Evolutionary conservation across 2,329 filamentous ascomycete species (phyloP).

Genomic region (Epicoccum nigrum): DNA sequence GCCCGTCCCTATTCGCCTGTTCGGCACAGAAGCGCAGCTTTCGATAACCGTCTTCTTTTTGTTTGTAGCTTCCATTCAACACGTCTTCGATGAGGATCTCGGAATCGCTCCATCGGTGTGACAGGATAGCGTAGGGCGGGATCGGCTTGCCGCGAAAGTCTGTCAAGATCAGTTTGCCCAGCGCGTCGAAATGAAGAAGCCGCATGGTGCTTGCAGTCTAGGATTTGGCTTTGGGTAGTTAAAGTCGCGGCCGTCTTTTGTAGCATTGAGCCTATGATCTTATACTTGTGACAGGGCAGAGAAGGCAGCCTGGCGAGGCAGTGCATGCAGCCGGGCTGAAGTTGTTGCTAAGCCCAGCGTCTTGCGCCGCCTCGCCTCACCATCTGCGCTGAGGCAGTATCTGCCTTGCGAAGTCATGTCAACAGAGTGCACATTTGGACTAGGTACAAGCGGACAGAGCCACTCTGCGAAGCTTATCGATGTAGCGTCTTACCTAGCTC

Average conservation of each 20-base stretch:
- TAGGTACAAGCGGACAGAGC: not conserved
- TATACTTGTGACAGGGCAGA: not conserved
- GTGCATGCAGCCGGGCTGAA: slow-evolving; percentile 12
- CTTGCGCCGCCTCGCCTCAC: not conserved
- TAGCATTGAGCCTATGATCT: not conserved
- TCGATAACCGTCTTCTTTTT: slow-evolving; percentile 20
- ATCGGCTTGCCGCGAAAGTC: slow-evolving; percentile 21
- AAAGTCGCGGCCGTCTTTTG: not conserved
- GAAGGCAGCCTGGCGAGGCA: slow-evolving; percentile 6
- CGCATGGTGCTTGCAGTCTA: slow-evolving; percentile 4
- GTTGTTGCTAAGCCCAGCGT: not conserved
- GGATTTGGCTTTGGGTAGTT: not conserved
- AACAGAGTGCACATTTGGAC: not conserved
- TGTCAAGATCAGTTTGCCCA: slow-evolving; percentile 17
- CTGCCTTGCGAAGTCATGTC: not conserved
- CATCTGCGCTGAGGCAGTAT: not conserved
- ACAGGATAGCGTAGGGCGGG: slow-evolving; percentile 43
- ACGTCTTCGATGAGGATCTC: slow-evolving; percentile 39
- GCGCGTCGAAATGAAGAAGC: slow-evolving; percentile 21
- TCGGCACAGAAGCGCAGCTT: slow-evolving; percentile 30
- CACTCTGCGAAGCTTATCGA: not conserved
- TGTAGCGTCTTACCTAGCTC: slow-evolving; percentile 1
- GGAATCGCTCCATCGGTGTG: slow-evolving; percentile 41
- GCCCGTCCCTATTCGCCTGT: slow-evolving; percentile 24
- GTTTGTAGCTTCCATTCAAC: slow-evolving; percentile 13